Evolutionary conservation across 805 yeast species (phyloP).

Genomic region (Candida vartiovaarae): DNA sequence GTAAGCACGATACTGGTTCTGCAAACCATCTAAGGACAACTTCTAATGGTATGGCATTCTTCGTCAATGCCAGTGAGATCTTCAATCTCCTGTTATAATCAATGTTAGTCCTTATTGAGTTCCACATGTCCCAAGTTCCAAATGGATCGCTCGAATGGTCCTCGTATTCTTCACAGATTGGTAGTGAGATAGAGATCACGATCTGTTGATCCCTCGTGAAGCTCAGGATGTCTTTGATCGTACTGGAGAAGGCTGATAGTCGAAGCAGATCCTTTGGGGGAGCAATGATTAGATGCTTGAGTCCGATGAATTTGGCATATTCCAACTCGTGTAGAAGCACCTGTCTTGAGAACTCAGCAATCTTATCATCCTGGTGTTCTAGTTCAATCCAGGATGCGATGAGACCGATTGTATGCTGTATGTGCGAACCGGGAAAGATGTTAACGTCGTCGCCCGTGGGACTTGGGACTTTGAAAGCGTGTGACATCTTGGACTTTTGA

Average conservation of each 20-base stretch:
- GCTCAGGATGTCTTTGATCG: constrained; percentile 28
- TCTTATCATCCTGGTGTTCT: constrained; percentile 42
- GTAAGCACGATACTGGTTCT: constrained; percentile 55
- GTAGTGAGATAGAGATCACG: constrained; percentile 38
- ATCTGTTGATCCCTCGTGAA: constrained; percentile 22
- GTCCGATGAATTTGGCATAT: constrained; percentile 53
- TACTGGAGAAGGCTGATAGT: constrained; percentile 42
- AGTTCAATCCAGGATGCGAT: constrained; percentile 66
- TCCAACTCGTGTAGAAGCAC: constrained; percentile 52
- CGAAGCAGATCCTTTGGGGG: constrained; percentile 56
- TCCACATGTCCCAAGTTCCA: constrained; percentile 74
- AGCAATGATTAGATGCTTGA: constrained; percentile 47
- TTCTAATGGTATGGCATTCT: constrained; percentile 39
- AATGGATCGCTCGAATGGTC: constrained; percentile 24
- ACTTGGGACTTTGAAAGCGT: constrained; percentile 28
- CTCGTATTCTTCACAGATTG: constrained; percentile 38
- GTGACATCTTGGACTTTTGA: constrained; percentile 24
- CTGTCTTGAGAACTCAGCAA: constrained; percentile 48
- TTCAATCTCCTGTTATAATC: constrained; percentile 49
- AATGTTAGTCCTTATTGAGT: constrained; percentile 50
- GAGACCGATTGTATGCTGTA: constrained; percentile 42
- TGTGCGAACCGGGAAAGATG: constrained; percentile 35
- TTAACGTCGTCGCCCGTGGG: constrained; percentile 37
- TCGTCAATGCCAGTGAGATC: constrained; percentile 73
- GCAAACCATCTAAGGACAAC: constrained; percentile 60